Conservation (phyloP, 2,329 filamentous ascomycete species). For the Colletotrichum sidae region DNA sequence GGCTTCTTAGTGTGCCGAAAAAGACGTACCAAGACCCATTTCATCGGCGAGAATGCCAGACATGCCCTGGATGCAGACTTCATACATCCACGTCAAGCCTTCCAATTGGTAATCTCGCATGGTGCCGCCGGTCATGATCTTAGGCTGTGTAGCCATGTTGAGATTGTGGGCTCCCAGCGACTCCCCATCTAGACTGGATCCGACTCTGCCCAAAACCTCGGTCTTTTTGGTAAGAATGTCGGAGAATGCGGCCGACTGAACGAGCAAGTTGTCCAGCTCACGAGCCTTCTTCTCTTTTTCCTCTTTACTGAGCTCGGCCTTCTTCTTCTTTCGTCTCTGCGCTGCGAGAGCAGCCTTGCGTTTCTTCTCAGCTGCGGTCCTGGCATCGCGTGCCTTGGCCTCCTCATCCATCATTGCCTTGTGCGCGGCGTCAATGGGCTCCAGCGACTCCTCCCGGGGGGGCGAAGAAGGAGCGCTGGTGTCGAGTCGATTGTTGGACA, state of each 20-base stretch:
- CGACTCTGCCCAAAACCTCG: constrained; percentile 70
- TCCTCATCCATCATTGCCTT: constrained; percentile 50
- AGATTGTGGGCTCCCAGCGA: constrained; percentile 74
- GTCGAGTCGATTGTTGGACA: constrained; percentile 44
- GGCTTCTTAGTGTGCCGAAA: background rate
- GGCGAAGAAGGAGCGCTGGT: constrained; percentile 54
- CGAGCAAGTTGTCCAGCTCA: constrained; percentile 69
- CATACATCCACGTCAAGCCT: constrained; percentile 94
- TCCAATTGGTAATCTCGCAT: constrained; percentile 97
- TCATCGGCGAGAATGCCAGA: constrained; percentile 94
- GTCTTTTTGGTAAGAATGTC: constrained; percentile 74
- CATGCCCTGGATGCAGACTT: constrained; percentile 82
- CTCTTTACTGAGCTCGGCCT: constrained; percentile 56
- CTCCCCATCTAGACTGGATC: constrained; percentile 70
- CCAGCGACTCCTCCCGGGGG: constrained; percentile 41
- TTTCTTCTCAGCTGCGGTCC: constrained; percentile 63
- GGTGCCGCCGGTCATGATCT: constrained; percentile 84
- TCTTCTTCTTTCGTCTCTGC: constrained; percentile 60
- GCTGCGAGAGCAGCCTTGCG: constrained; percentile 49
- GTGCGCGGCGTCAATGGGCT: constrained; percentile 39
- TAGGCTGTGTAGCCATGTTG: constrained; percentile 86
- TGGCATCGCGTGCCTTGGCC: constrained; percentile 47
- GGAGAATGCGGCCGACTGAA: constrained; percentile 70
- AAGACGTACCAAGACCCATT: constrained; percentile 78
- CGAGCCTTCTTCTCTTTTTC: constrained; percentile 69